These are phyloP conservation scores for Chimonanthus praecox DNA, from an alignment of 164 flowering plant genomes.

Conservation along the genomic window DNA sequence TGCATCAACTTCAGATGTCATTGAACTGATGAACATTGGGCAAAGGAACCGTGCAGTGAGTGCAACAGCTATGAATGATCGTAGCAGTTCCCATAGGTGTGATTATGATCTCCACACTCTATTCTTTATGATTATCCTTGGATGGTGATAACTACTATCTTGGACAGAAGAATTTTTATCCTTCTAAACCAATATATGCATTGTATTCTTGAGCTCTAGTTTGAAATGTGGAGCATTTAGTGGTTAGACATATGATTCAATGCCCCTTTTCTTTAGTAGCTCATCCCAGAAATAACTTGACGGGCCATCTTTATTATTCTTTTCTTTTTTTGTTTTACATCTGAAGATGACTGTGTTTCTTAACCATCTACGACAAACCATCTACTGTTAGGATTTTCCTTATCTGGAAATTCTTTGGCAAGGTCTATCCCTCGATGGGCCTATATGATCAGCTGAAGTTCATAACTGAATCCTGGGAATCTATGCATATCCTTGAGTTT, in stretches of 20 bases:
- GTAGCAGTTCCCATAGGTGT: slow-evolving; percentile 98
- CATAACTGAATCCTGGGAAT: neutral
- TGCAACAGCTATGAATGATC: slow-evolving; percentile 94
- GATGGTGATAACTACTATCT: neutral
- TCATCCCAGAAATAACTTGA: neutral
- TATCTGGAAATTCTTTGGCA: neutral
- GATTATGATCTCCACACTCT: neutral
- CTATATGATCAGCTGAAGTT: neutral
- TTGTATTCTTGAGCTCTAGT: too few species aligned
- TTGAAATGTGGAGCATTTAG: neutral
- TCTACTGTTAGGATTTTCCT: neutral
- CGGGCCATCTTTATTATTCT: neutral
- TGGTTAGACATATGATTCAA: neutral
- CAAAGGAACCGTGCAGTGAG: slow-evolving; percentile 90
- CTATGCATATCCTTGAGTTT: neutral
- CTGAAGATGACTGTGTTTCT: neutral
- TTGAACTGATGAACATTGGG: slow-evolving; percentile 86
- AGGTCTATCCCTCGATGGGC: neutral
- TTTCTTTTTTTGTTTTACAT: neutral
- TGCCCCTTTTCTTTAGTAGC: neutral
- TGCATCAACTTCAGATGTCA: slow-evolving; percentile 77
- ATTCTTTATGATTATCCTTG: neutral
- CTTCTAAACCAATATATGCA: neutral
- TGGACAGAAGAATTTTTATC: neutral
- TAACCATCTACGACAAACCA: neutral